A percentile compares a stretch with the other conserved stretches of the same genome.
Evolutionary conservation across 768 basidiomycete genomes (phyloP).

Genomic region (Artomyces pyxidatus): DNA sequence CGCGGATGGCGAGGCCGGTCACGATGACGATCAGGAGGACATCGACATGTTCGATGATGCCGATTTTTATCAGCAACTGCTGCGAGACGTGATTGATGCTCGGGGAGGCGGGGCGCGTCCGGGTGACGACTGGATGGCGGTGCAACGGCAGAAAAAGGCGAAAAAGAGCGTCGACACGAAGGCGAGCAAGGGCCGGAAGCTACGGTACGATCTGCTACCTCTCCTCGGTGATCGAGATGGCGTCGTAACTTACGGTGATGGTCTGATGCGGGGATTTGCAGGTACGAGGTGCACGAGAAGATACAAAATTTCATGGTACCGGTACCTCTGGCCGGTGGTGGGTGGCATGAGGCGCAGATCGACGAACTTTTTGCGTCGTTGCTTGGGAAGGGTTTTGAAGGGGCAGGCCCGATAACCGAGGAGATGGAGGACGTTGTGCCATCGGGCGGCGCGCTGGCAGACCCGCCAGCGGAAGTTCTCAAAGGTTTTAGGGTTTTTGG

Average conservation of each 20-base stretch:
- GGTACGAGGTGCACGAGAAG: slow-evolving; percentile 93
- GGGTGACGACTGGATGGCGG: slow-evolving; percentile 52
- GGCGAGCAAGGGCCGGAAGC: slow-evolving; percentile 90
- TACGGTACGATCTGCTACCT: slow-evolving; percentile 46
- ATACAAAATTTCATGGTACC: slow-evolving; percentile 97
- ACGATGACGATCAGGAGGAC: slow-evolving; percentile 33
- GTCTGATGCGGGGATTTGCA: slow-evolving; percentile 26
- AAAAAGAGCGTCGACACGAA: slow-evolving; percentile 80
- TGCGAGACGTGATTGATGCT: slow-evolving; percentile 86
- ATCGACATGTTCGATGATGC: slow-evolving; percentile 85
- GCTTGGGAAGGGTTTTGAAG: slow-evolving; percentile 53
- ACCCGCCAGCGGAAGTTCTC: neutral
- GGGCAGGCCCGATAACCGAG: neutral
- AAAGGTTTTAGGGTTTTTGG: slow-evolving; percentile 6
- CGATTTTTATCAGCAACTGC: slow-evolving; percentile 88
- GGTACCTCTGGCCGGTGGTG: slow-evolving; percentile 45
- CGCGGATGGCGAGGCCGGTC: slow-evolving; percentile 19
- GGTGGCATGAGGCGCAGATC: slow-evolving; percentile 94
- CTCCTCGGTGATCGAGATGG: neutral
- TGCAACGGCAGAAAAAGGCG: slow-evolving; percentile 61
- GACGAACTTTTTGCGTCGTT: slow-evolving; percentile 91
- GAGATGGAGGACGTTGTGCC: neutral
- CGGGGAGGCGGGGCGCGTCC: slow-evolving; percentile 31
- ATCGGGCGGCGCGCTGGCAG: neutral
- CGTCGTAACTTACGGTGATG: neutral